Base-by-base conservation (phyloP, 1,139 yeast genomes). In the Candida albicans region DNA sequence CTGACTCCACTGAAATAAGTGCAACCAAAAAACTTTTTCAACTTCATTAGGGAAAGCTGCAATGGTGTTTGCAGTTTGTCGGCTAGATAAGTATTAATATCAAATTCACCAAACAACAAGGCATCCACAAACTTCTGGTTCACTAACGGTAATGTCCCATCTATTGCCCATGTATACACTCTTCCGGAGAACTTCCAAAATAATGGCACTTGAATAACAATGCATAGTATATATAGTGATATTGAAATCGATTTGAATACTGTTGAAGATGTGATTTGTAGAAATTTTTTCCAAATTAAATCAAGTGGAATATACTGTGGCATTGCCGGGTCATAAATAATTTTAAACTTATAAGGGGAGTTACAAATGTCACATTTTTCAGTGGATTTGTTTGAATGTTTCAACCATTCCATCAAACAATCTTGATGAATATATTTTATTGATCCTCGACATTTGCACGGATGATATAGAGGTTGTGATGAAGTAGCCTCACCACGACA, bases 401-500 rank as follows among this genome's bases (percentile, higher is more conserved):
- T 75, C 33, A 93, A 74, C 99, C 99, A 93, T 58, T 89, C 96
- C 56, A 84, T 70, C 39, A 93, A 68, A 66, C 99, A 93, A 40
- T 85, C 95, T 62, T 93, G 96, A 64, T 93, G 99, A 45, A 93
- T 88, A 58, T 83, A 90, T 61, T 87, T 87, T 59, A 93, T 95
- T 26, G 96, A 86, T 2, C 99, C 99, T 47, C 90, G 77, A 64
- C 99, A 93, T 57, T 81, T 84, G 65, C 99, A 93, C 1, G 99
- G 99, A 64, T 88, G 93, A 51, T 79, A 85, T 41, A 93, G 70
- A 3, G 97, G 97, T 52, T 88, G 93, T 1, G 77, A 79, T 0
- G 67, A 68, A 0, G 95, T 79, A n/a, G 81, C 93, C 56, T 89
- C 98, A 39, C 95, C 93, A 45, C 96, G 84, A 62, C 99, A 93